Conservation (phyloP, 495 filamentous ascomycete genomes). For the Xanthoparmelia taractica region DNA sequence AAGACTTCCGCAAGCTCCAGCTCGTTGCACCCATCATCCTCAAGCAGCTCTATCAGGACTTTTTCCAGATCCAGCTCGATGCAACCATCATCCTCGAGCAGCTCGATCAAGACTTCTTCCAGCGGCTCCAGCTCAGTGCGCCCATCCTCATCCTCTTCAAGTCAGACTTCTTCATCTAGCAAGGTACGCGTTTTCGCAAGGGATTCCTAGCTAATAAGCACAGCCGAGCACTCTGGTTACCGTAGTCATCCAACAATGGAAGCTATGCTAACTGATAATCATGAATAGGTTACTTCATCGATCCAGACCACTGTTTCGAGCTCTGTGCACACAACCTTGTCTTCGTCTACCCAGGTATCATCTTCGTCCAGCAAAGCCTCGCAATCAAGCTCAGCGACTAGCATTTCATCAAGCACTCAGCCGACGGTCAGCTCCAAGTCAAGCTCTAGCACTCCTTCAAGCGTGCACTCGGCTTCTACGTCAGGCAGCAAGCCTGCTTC, state of each 20-base stretch:
- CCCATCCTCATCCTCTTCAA: background rate
- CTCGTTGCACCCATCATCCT: background rate
- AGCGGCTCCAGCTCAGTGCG: background rate
- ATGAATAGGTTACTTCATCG: background rate
- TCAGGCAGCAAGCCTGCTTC: background rate
- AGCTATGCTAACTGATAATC: background rate
- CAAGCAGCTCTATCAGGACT: background rate
- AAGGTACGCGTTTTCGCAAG: background rate
- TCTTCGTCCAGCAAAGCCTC: background rate
- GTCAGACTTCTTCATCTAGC: background rate
- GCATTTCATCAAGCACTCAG: background rate
- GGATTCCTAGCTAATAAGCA: background rate
- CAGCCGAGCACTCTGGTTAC: too few species aligned
- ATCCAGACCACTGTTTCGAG: background rate
- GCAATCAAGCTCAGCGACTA: background rate
- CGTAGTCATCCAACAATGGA: too few species aligned
- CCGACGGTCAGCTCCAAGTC: background rate
- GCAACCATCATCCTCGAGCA: background rate
- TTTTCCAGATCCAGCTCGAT: background rate
- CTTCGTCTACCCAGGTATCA: background rate
- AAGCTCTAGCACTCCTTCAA: background rate
- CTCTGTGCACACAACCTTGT: background rate
- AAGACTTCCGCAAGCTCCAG: background rate
- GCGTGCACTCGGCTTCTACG: background rate
- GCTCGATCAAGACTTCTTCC: background rate